Evolutionary conservation across 1,139 yeast genomes (phyloP).

Genomic region (Kodamaea derodonti): DNA sequence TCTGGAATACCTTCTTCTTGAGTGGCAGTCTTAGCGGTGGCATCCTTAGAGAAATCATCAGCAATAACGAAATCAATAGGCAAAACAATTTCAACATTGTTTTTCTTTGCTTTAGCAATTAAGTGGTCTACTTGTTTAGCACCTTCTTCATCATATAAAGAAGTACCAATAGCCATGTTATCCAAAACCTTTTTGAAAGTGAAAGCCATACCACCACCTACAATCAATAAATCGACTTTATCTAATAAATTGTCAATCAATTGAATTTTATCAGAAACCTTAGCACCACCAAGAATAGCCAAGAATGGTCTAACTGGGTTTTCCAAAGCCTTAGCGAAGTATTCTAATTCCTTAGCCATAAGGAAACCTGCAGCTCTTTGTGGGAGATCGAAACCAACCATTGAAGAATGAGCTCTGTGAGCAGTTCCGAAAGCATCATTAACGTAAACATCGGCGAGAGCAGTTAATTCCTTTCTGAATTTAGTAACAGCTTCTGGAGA

Average conservation of each 20-base stretch:
- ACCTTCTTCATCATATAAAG: constrained; percentile 88
- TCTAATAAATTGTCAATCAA: constrained; percentile 93
- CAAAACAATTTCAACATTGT: constrained; percentile 84
- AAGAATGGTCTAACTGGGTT: constrained; percentile 95
- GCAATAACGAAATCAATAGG: constrained; percentile 95
- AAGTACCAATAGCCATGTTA: constrained; percentile 80
- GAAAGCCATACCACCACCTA: constrained; percentile 99
- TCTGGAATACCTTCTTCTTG: constrained; percentile 88
- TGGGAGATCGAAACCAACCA: constrained; percentile 92
- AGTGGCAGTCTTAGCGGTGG: constrained; percentile 74
- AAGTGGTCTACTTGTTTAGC: constrained; percentile 87
- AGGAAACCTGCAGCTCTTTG: constrained; percentile 97
- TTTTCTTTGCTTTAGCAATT: constrained; percentile 91
- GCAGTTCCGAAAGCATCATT: constrained; percentile 99
- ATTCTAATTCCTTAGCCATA: constrained; percentile 92
- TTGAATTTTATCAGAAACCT: constrained; percentile 96
- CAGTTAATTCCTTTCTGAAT: constrained; percentile 83
- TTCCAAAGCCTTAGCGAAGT: constrained; percentile 96
- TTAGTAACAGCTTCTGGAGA: constrained; percentile 72
- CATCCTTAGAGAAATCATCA: constrained; percentile 89
- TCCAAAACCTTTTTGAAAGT: constrained; percentile 92
- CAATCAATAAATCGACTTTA: constrained; percentile 87
- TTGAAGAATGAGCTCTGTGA: constrained; percentile 98
- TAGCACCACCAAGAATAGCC: constrained; percentile 98
- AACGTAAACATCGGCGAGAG: constrained; percentile 90